Base-by-base conservation (phyloP, 768 basidiomycete genomes). In the Melanogaster broomeanus region DNA sequence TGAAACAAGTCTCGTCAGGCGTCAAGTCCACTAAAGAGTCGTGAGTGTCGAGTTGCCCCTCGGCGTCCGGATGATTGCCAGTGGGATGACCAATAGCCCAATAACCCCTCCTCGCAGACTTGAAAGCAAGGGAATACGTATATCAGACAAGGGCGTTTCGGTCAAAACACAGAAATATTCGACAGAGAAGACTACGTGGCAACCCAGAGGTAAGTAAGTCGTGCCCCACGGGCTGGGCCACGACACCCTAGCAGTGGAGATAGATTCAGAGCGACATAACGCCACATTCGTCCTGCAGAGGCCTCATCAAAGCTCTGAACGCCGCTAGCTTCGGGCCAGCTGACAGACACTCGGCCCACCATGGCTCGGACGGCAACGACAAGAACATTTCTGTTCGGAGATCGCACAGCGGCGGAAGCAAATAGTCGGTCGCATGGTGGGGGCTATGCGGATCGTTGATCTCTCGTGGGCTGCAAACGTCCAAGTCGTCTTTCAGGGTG, bases 151-250 rank as follows among this genome's bases (percentile, higher is more conserved):
- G 4, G 88, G 88, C 4, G 74, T 89, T 12, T 78, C 84, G 0
- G 73, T 90, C 38, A 87, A 86, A 68, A 89, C 86, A 1, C 64
- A 74, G 19, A 78, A 75, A 75, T 77, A 6, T 77, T 85, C 55
- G 81, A 82, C 53, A 73, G 83, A 34, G 81, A 85, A 47, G 76
- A 79, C 37, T 89, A 89, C 53, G 71, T 89, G 3, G 86, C 86
- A 7, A 88, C 87, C 15, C 88, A 88, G 61, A 72, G 87, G n/a
- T n/a, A n/a, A n/a, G n/a, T n/a, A n/a, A n/a, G n/a, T n/a, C n/a
- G n/a, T n/a, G n/a, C n/a, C n/a, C n/a, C n/a, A n/a, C n/a, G n/a
- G n/a, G n/a, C n/a, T n/a, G n/a, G n/a, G n/a, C n/a, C n/a, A n/a
- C n/a, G n/a, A 48, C 27, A 44, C 39, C 34, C 3, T n/a, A 38